phyloP scores from a whole-genome alignment of 345 rosid species.

The Passiflora organensis region DNA sequence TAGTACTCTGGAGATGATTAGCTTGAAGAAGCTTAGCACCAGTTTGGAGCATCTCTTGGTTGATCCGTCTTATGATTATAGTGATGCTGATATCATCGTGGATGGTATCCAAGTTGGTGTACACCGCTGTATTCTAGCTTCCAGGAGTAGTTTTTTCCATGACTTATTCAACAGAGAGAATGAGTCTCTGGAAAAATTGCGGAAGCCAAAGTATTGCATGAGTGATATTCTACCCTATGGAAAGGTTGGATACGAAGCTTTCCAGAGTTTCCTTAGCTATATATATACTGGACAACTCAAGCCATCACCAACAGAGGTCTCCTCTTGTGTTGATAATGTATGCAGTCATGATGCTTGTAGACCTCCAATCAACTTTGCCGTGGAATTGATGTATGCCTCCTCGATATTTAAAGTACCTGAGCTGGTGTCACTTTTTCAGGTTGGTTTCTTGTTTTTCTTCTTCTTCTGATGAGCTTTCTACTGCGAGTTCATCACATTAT shows the following conservation, averaged over 20 bases:
- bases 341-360: constrained; percentile 42
- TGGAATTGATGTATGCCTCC: constrained; percentile 44
- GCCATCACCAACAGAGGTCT: constrained; percentile 32
- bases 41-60: no score
- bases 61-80: no score
- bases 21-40: no score
- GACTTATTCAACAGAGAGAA: constrained; percentile 27
- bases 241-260: constrained; percentile 42
- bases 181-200: constrained; percentile 16
- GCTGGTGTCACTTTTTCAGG: constrained; percentile 41
- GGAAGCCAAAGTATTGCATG: constrained; percentile 24
- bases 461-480: no score
- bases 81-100: no score
- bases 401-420: constrained; percentile 39
- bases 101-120: no score
- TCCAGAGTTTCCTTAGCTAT: constrained; percentile 31
- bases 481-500: no score
- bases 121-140: constrained; percentile 43
- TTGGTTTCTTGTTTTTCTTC: constrained; percentile 5
- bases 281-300: constrained; percentile 39
- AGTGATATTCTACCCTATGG: no score
- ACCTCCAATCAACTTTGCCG: constrained; percentile 36
- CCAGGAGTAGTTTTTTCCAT: constrained; percentile 36
- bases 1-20: no score
- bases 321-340: constrained; percentile 34